These are phyloP conservation scores for Cyclocybe cylindracea DNA, from an alignment of 768 basidiomycete genomes.

Conservation along the genomic window DNA sequence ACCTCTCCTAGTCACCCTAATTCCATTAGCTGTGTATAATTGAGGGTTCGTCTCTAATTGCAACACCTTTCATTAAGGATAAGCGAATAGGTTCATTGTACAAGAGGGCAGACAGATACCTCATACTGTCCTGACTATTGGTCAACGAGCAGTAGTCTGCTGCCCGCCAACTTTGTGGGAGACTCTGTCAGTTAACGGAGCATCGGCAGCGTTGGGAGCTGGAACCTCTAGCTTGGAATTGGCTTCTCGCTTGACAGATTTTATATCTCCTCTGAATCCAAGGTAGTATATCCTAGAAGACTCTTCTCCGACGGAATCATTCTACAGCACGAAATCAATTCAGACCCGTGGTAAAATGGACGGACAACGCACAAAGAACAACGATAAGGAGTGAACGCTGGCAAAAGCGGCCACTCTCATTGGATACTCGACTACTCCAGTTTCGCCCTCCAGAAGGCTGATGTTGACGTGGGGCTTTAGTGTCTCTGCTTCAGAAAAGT, in stretches of 20 bases:
- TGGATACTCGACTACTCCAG: conserved; percentile 73
- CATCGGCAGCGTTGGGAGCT: conserved; percentile 80
- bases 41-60: too few relatives aligned
- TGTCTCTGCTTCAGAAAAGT: conserved; percentile 72
- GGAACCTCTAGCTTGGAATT: conserved; percentile 70
- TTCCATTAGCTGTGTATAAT: too few relatives aligned
- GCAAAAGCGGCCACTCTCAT: conserved; percentile 74
- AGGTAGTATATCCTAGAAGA: conserved; percentile 71
- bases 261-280: conserved; percentile 80
- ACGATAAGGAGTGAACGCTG: conserved; percentile 69
- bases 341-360: conserved; percentile 4
- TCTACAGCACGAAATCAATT: conserved; percentile 36
- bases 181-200: conserved; percentile 60
- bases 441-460: conserved; percentile 69
- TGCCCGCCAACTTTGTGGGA: conserved; percentile 56
- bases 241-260: conserved; percentile 54
- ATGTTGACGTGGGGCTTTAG: conserved; percentile 73
- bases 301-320: conserved; percentile 67
- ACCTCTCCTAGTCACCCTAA: too few relatives aligned
- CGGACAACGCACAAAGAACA: conserved; percentile 71
- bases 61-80: too few relatives aligned
- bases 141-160: conserved; percentile 64
- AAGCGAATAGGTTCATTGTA: too few relatives aligned
- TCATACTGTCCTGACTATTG: too few relatives aligned
- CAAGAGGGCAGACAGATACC: too few relatives aligned